Conservation (phyloP, 495 filamentous ascomycete species). For the Baudoinia panamericana region DNA sequence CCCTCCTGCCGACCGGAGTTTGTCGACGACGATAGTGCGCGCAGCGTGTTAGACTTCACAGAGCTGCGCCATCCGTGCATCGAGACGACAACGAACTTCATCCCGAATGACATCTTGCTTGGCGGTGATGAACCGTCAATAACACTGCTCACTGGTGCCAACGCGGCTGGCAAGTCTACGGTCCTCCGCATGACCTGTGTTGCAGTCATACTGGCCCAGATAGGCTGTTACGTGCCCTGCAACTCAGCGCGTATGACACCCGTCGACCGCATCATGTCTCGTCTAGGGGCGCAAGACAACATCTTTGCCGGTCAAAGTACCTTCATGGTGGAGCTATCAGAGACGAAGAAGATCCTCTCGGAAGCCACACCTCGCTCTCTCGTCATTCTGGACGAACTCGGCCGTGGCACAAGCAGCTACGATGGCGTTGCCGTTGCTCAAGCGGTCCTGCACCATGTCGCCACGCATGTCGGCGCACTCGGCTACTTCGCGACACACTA, state of each 20-base stretch:
- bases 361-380: slow-evolving; percentile 91
- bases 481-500: slow-evolving; percentile 99
- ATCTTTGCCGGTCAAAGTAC: slow-evolving; percentile 97
- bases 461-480: slow-evolving; percentile 79
- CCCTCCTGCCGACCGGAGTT: slow-evolving; percentile 83
- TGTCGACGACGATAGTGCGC: slow-evolving; percentile 51
- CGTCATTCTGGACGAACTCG: slow-evolving; percentile 95
- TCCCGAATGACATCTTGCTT: slow-evolving; percentile 85
- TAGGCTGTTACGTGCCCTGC: slow-evolving; percentile 87
- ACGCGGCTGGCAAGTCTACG: slow-evolving; percentile 98
- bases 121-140: slow-evolving; percentile 71
- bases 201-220: slow-evolving; percentile 96
- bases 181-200: slow-evolving; percentile 93
- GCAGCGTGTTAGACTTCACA: slow-evolving; percentile 78
- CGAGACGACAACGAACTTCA: slow-evolving; percentile 78
- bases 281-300: slow-evolving; percentile 95
- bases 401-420: slow-evolving; percentile 84
- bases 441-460: slow-evolving; percentile 88
- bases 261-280: slow-evolving; percentile 96
- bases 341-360: slow-evolving; percentile 95
- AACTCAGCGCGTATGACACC: slow-evolving; percentile 75
- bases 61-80: slow-evolving; percentile 94
- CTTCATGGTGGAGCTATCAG: slow-evolving; percentile 95
- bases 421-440: slow-evolving; percentile 95
- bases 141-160: slow-evolving; percentile 86